Percentiles rank a stretch among this genome's conserved stretches.
Evolutionary conservation across 2,329 filamentous ascomycete species (phyloP).

Genomic region (Pseudofabraea citricarpa): DNA sequence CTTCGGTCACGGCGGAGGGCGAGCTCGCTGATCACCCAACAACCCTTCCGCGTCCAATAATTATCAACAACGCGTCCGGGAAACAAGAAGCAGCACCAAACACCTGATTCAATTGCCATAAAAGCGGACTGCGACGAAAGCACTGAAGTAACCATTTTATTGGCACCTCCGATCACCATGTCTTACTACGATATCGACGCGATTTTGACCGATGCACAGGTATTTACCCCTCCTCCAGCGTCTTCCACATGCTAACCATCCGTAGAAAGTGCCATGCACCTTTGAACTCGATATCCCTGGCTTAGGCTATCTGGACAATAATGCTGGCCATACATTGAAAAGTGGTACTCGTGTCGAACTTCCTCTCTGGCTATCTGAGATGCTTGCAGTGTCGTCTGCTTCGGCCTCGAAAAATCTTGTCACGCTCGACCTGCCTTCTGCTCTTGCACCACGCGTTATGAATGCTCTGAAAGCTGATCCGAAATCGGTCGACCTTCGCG

Average conservation of each 20-base stretch:
- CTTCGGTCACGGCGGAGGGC: too few species aligned
- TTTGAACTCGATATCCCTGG: constrained; percentile 87
- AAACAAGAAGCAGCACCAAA: too few species aligned
- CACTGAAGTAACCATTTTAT: too few species aligned
- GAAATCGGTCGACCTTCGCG: constrained; percentile 75
- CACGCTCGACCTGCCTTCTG: constrained; percentile 74
- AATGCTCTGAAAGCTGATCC: constrained; percentile 90
- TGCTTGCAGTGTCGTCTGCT: constrained; percentile 70
- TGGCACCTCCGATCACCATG: too few species aligned
- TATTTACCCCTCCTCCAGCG: constrained; percentile 29
- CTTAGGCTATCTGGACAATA: constrained; percentile 86
- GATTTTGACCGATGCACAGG: constrained; percentile 81
- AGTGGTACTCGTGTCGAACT: constrained; percentile 74
- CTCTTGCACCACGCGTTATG: constrained; percentile 73
- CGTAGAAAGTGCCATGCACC: constrained; percentile 87
- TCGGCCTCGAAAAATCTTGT: constrained; percentile 53
- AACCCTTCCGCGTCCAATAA: too few species aligned
- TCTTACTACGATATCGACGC: constrained; percentile 83
- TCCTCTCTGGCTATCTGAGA: constrained; percentile 91
- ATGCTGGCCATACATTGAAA: constrained; percentile 66
- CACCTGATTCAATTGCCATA: too few species aligned
- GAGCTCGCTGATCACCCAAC: too few species aligned
- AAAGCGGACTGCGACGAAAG: too few species aligned
- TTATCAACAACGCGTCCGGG: too few species aligned
- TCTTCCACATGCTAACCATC: constrained; percentile 4